phyloP scores from a whole-genome alignment of 2,329 filamentous ascomycete genomes.

The Aspergillus terreus region DNA sequence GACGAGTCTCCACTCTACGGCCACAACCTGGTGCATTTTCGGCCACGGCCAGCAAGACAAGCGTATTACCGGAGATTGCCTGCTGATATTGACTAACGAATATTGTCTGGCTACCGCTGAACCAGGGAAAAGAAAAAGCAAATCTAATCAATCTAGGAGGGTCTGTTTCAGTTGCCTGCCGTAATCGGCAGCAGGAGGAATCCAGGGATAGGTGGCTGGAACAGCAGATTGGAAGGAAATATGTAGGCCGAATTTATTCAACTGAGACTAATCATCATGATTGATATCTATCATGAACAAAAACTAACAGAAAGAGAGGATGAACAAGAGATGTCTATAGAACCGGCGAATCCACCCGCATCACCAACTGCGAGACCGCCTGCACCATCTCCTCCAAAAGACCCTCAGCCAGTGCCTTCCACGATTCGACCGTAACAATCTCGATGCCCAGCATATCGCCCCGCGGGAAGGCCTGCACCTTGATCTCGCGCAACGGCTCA shows the following conservation, averaged over 20 bases:
- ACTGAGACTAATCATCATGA: too few species aligned
- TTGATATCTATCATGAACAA: neutral
- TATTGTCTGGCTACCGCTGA: too few species aligned
- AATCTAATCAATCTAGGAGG: too few species aligned
- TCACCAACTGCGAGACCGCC: neutral
- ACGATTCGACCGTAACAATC: slow-evolving; percentile 51
- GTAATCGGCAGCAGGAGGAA: too few species aligned
- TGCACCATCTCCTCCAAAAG: slow-evolving; percentile 43
- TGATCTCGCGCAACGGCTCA: slow-evolving; percentile 34
- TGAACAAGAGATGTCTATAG: neutral
- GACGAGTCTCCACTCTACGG: neutral
- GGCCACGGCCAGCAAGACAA: too few species aligned
- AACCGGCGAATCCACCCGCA: neutral
- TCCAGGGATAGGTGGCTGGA: too few species aligned
- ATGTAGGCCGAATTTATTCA: too few species aligned
- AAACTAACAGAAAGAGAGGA: neutral
- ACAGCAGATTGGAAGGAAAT: too few species aligned
- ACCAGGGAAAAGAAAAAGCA: too few species aligned
- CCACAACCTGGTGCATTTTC: neutral
- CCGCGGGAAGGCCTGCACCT: slow-evolving; percentile 53
- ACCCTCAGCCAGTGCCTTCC: slow-evolving; percentile 47
- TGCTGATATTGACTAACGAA: neutral
- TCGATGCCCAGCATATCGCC: slow-evolving; percentile 55
- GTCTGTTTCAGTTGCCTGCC: too few species aligned
- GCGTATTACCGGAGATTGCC: neutral